Evolutionary conservation across 2,329 filamentous ascomycete genomes (phyloP).

Genomic region (Pseudomassariella vexata): DNA sequence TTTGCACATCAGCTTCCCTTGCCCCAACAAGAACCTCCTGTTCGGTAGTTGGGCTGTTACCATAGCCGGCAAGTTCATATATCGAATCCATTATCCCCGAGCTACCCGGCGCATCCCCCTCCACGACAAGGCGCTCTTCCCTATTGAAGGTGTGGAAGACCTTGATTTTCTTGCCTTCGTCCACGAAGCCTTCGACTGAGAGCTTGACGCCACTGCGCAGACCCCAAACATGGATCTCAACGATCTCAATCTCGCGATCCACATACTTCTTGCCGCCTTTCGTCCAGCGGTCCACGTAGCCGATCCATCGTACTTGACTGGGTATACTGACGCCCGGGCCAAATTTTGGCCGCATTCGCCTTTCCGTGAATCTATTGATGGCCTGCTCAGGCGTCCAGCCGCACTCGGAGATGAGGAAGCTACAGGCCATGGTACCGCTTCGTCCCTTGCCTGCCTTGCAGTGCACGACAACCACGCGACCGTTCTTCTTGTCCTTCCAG

Average conservation of each 20-base stretch:
- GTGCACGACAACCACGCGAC: conserved; percentile 81
- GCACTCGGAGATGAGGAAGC: conserved; percentile 85
- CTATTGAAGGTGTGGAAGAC: conserved; percentile 74
- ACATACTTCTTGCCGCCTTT: conserved; percentile 69
- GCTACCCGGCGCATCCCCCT: conserved; percentile 47
- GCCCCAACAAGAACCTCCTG: conserved; percentile 31
- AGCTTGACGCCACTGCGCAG: conserved; percentile 83
- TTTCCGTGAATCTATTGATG: conserved; percentile 60
- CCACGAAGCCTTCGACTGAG: conserved; percentile 74
- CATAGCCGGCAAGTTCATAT: conserved; percentile 44
- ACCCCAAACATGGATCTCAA: conserved; percentile 89
- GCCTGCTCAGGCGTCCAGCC: conserved; percentile 51
- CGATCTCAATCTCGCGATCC: conserved; percentile 75
- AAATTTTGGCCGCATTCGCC: conserved; percentile 84
- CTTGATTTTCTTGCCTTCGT: conserved; percentile 86
- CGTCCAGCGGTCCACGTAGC: conserved; percentile 85
- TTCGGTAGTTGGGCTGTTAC: conserved; percentile 17
- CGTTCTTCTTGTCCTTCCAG: conserved; percentile 28
- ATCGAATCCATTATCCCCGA: conserved; percentile 44
- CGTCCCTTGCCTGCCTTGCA: conserved; percentile 96
- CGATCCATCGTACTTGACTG: conserved; percentile 81
- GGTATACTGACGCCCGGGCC: conserved; percentile 89
- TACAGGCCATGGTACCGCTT: conserved; percentile 81
- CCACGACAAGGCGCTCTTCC: conserved; percentile 65
- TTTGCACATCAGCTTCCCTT: conserved; percentile 12